These are phyloP conservation scores for Populus hybrid DNA, from an alignment of 441 rosid species.

Conservation along the genomic window DNA sequence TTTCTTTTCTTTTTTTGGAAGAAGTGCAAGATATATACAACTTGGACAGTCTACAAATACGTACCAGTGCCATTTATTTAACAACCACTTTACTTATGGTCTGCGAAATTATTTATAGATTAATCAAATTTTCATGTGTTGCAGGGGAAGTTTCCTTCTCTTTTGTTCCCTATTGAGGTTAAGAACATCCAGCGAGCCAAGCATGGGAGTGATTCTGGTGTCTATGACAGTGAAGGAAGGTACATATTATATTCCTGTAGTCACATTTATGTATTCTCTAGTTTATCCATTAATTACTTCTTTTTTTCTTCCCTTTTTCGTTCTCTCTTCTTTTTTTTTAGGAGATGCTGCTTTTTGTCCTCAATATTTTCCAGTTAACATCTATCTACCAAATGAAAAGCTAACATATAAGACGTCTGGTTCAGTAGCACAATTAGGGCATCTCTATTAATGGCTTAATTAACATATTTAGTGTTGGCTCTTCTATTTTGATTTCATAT, in stretches of 20 bases:
- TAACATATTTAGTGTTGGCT: not conserved
- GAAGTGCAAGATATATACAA: not conserved
- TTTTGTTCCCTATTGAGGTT: slow-evolving; percentile 62
- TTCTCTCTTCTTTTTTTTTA: not conserved
- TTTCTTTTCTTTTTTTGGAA: too few species aligned
- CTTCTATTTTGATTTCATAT: not conserved
- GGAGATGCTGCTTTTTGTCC: not conserved
- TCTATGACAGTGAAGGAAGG: slow-evolving; percentile 80
- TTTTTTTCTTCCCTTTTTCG: not conserved
- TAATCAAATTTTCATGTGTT: not conserved
- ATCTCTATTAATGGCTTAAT: not conserved
- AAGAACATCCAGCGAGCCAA: slow-evolving; percentile 58
- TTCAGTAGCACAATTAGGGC: not conserved
- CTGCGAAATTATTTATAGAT: too few species aligned
- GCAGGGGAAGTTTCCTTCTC: slow-evolving; percentile 63
- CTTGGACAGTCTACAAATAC: not conserved
- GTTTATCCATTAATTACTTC: not conserved
- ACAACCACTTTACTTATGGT: too few species aligned
- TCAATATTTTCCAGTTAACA: not conserved
- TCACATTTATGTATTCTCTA: not conserved
- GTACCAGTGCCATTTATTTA: not conserved
- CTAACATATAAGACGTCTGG: not conserved
- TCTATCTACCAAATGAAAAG: not conserved
- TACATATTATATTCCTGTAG: slow-evolving; percentile 9
- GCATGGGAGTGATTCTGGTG: slow-evolving; percentile 86